Percentiles rank a stretch among this genome's conserved stretches.
Evolutionary conservation across 805 yeast genomes (phyloP).

Genomic region (Ogataea ganodermae): DNA sequence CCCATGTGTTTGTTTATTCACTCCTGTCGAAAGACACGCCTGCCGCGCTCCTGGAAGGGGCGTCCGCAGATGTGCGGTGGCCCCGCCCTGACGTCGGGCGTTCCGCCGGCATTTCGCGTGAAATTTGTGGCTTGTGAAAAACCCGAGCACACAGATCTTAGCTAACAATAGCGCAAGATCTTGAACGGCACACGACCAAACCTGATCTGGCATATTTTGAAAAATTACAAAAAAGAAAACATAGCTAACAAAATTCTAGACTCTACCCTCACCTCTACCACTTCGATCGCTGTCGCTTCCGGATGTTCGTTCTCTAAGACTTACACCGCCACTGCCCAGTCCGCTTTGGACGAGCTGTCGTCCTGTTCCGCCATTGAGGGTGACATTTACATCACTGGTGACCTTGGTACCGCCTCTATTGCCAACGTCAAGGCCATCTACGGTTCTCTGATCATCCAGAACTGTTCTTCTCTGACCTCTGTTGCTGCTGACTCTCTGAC

Average conservation of each 20-base stretch:
- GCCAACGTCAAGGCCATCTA: slow-evolving; percentile 74
- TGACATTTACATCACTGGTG: slow-evolving; percentile 70
- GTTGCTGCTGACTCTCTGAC: slow-evolving; percentile 80
- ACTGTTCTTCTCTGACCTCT: slow-evolving; percentile 61
- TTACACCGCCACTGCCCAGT: slow-evolving; percentile 75
- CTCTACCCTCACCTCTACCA: slow-evolving; percentile 58
- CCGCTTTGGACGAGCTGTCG: slow-evolving; percentile 72
- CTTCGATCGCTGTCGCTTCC: slow-evolving; percentile 49
- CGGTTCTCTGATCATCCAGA: slow-evolving; percentile 71
- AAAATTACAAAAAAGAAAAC: background rate
- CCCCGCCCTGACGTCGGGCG: background rate
- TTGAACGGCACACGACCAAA: slow-evolving; percentile 2
- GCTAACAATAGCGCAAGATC: background rate
- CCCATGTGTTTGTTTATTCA: too few relatives aligned
- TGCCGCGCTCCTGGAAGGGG: background rate
- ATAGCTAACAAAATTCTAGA: slow-evolving; percentile 25
- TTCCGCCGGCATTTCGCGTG: background rate
- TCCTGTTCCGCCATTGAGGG: slow-evolving; percentile 82
- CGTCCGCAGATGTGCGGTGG: background rate
- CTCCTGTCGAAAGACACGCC: background rate
- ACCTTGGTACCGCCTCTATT: slow-evolving; percentile 62
- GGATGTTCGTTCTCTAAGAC: slow-evolving; percentile 64
- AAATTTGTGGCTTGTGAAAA: background rate
- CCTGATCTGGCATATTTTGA: background rate
- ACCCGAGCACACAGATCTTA: background rate